Conservation (phyloP, 1,284 basidiomycete genomes). For the Trichosporon coremiiforme region DNA sequence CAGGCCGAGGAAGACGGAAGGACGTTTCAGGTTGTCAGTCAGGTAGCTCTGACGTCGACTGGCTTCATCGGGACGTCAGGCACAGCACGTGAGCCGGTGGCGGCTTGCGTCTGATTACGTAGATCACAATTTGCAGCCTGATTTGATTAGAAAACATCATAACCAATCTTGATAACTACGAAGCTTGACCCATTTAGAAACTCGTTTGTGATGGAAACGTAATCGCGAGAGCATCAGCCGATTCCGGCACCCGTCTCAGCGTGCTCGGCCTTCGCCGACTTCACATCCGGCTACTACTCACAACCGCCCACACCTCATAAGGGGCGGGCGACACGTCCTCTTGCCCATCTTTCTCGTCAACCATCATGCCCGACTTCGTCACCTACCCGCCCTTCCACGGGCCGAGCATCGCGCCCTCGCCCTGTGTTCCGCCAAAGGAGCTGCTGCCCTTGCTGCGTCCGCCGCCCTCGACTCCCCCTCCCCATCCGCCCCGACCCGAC, state of each 20-base stretch:
- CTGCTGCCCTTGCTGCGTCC: conserved; percentile 23
- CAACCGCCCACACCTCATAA: conserved; percentile 13
- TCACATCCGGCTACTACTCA: background rate
- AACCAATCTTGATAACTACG: too few species aligned
- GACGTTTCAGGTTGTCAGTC: conserved; percentile 7
- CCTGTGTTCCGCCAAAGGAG: conserved; percentile 21
- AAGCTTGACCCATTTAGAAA: background rate
- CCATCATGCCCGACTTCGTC: conserved; percentile 1
- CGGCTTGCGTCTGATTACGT: background rate
- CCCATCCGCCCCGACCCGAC: conserved; percentile 20
- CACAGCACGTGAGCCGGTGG: background rate
- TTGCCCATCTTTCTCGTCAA: background rate
- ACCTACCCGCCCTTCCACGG: conserved; percentile 26
- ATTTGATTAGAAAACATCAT: background rate
- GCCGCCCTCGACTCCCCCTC: conserved; percentile 16
- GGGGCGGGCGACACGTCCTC: background rate
- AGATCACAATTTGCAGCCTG: background rate
- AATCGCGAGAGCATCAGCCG: background rate
- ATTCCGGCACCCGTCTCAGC: background rate
- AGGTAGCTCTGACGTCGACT: conserved; percentile 9
- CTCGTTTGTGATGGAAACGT: background rate
- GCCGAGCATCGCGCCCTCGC: conserved; percentile 23
- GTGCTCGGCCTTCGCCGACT: conserved; percentile 13
- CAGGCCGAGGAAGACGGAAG: background rate
- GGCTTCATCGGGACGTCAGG: background rate